These are phyloP conservation scores for Scutellaria barbata DNA, from an alignment of 257 asterid species.

Conservation along the genomic window DNA sequence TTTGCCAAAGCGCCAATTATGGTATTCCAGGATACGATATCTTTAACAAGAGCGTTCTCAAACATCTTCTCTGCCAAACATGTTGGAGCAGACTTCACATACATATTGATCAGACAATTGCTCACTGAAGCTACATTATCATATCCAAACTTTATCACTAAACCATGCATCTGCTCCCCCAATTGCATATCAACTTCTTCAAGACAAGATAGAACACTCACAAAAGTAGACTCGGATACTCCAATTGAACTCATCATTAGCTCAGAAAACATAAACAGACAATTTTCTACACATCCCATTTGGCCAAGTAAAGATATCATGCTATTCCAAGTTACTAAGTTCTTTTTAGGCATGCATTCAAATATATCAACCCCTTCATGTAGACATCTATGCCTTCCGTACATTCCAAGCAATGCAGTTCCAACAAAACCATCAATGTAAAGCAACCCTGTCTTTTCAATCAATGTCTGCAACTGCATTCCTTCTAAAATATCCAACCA, in stretches of 20 bases:
- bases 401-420: constrained; percentile 74
- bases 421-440: constrained; percentile 58
- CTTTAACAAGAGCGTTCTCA: constrained; percentile 55
- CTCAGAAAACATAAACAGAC: constrained; percentile 52
- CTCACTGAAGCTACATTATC: constrained; percentile 45
- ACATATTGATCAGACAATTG: constrained; percentile 69
- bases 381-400: constrained; percentile 56
- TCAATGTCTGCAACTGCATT: constrained; percentile 65
- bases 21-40: constrained; percentile 71
- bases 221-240: constrained; percentile 58
- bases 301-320: constrained; percentile 64
- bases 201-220: constrained; percentile 56
- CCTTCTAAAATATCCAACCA: constrained; percentile 52
- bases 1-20: constrained; percentile 55
- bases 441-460: constrained; percentile 60
- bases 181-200: constrained; percentile 40
- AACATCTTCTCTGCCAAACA: constrained; percentile 58
- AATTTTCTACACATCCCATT: constrained; percentile 51
- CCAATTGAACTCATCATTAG: constrained; percentile 47
- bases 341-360: constrained; percentile 69
- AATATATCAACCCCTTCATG: constrained; percentile 63
- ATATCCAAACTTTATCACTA: constrained; percentile 62
- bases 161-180: constrained; percentile 66
- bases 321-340: constrained; percentile 65
- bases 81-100: constrained; percentile 46